These are phyloP conservation scores for Ciborinia camelliae DNA, from an alignment of 2,329 filamentous ascomycete species.

Conservation along the genomic window DNA sequence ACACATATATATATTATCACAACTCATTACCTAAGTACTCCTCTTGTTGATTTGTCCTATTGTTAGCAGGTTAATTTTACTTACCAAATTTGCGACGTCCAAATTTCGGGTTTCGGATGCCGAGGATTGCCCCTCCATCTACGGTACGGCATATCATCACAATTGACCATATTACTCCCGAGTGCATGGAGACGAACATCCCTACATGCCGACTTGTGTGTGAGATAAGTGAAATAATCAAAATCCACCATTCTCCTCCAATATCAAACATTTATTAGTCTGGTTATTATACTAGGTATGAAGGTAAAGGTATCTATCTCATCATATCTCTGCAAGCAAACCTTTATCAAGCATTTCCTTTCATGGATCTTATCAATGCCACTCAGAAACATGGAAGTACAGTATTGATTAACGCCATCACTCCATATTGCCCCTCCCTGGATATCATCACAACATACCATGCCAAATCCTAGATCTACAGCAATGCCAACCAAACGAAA, in stretches of 20 bases:
- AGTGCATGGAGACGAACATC: neutral
- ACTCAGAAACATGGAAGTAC: neutral
- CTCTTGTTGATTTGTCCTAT: neutral
- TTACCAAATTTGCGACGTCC: neutral
- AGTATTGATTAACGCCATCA: conserved; percentile 8
- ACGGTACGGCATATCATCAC: neutral
- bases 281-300: neutral
- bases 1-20: neutral
- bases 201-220: neutral
- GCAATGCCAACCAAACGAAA: conserved; percentile 10
- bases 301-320: neutral
- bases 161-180: neutral
- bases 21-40: neutral
- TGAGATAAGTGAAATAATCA: neutral
- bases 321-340: neutral
- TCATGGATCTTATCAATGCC: neutral
- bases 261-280: neutral
- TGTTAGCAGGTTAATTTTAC: neutral
- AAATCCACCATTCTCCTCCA: neutral
- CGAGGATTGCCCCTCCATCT: conserved; percentile 7
- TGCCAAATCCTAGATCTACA: conserved; percentile 13
- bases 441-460: conserved; percentile 22
- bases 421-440: conserved; percentile 15
- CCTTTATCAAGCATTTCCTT: neutral
- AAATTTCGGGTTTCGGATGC: conserved; percentile 1